Evolutionary conservation across 139 green algal genomes (phyloP).

Genomic region (Ulvella scutata): DNA sequence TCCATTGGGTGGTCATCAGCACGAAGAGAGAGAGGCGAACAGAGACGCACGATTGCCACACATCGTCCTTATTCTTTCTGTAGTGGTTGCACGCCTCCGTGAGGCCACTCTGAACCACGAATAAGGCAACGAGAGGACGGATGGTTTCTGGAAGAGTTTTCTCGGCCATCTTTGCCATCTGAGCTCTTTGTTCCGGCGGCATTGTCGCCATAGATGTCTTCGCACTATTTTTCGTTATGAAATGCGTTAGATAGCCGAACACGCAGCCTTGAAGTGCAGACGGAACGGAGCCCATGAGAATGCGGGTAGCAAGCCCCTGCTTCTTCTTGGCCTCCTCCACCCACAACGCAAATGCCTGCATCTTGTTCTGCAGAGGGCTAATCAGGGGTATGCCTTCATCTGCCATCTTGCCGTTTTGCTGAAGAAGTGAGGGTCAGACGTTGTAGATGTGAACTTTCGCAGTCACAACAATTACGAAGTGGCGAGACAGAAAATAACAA

Average conservation of each 20-base stretch:
- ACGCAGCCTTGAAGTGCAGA: background rate
- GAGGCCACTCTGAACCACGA: background rate
- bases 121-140: background rate
- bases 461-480: too few relatives aligned
- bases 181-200: background rate
- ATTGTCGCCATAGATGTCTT: background rate
- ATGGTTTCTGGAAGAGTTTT: background rate
- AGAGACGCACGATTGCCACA: background rate
- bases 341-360: background rate
- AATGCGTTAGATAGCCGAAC: background rate
- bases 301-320: background rate
- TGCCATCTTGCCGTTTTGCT: too few relatives aligned
- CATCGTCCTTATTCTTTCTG: conserved; percentile 1
- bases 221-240: background rate
- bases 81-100: background rate
- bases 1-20: too few relatives aligned
- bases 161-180: background rate
- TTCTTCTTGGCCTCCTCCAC: background rate
- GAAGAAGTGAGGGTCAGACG: too few relatives aligned
- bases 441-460: too few relatives aligned
- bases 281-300: background rate
- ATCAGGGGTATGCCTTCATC: background rate
- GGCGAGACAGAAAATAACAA: too few relatives aligned
- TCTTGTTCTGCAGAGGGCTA: background rate
- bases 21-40: too few relatives aligned